These are phyloP conservation scores for Capsella bursapastoris DNA, from an alignment of 345 rosid species.

Conservation along the genomic window DNA sequence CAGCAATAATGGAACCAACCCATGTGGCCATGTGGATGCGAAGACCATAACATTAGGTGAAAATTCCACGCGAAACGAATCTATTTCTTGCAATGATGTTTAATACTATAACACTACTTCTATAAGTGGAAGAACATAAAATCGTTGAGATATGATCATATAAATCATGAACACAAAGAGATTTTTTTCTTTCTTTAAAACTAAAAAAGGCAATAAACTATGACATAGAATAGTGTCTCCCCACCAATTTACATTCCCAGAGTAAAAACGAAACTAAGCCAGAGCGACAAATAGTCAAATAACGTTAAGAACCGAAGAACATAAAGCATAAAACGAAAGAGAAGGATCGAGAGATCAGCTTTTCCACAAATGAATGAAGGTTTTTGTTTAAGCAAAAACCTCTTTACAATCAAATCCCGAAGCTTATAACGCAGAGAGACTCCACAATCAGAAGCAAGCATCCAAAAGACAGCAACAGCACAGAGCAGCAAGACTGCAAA, in stretches of 20 bases:
- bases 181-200: too few species aligned
- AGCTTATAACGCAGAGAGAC: neutral
- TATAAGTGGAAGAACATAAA: neutral
- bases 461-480: constrained; percentile 49
- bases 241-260: constrained; percentile 42
- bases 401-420: constrained; percentile 12
- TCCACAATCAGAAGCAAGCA: constrained; percentile 50
- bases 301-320: constrained; percentile 16
- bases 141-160: constrained; percentile 3
- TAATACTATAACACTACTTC: too few species aligned
- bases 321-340: constrained; percentile 29
- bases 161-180: neutral
- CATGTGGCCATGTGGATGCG: constrained; percentile 32
- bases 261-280: constrained; percentile 31
- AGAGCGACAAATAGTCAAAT: constrained; percentile 13
- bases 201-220: neutral
- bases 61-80: neutral
- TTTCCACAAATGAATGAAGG: constrained; percentile 1
- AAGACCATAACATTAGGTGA: neutral
- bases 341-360: constrained; percentile 6
- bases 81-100: neutral
- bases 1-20: constrained; percentile 13
- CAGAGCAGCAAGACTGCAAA: constrained; percentile 55
- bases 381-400: constrained; percentile 9
- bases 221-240: constrained; percentile 19